Percentiles rank a stretch among this genome's conserved stretches.
Conservation (phyloP, 2,329 filamentous ascomycete species). For the Fusarium sterilihyphosum region DNA sequence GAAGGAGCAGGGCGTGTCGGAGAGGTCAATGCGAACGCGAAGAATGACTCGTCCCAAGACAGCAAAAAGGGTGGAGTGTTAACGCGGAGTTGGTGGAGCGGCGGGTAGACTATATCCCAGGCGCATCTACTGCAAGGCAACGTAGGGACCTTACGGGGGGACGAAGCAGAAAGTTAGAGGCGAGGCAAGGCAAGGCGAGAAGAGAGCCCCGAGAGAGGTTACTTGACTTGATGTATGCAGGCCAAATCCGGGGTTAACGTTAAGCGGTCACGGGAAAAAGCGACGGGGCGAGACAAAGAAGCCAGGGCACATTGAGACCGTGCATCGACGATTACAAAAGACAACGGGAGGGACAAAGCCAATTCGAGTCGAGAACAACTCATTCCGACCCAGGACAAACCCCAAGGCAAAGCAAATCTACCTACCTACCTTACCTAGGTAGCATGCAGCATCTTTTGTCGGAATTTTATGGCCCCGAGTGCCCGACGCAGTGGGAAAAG, state of each 20-base stretch:
- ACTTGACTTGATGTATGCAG: constrained; percentile 24
- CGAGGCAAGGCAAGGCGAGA: constrained; percentile 15
- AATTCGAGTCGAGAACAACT: constrained; percentile 37
- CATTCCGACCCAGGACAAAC: constrained; percentile 26
- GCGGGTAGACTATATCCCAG: constrained; percentile 32
- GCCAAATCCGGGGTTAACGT: constrained; percentile 22
- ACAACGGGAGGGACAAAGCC: constrained; percentile 37
- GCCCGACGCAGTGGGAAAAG: constrained; percentile 23
- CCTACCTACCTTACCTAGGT: too few relatives aligned
- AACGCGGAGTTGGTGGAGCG: constrained; percentile 41
- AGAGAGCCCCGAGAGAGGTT: constrained; percentile 5
- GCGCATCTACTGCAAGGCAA: constrained; percentile 28
- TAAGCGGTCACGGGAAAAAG: constrained; percentile 25
- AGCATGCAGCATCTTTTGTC: constrained; percentile 30
- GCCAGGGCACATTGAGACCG: constrained; percentile 27
- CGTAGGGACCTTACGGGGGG: constrained; percentile 17
- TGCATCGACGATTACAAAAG: constrained; percentile 35
- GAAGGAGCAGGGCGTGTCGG: constrained; percentile 24
- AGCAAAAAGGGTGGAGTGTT: constrained; percentile 41
- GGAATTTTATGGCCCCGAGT: constrained; percentile 35
- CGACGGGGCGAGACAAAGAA: constrained; percentile 18
- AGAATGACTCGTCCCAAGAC: constrained; percentile 37
- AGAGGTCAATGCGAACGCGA: constrained; percentile 31
- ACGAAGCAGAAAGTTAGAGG: constrained; percentile 23
- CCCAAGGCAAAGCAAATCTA: constrained; percentile 9